phyloP scores from a whole-genome alignment of 2,329 filamentous ascomycete species.

The Fonsecaea monophora region DNA sequence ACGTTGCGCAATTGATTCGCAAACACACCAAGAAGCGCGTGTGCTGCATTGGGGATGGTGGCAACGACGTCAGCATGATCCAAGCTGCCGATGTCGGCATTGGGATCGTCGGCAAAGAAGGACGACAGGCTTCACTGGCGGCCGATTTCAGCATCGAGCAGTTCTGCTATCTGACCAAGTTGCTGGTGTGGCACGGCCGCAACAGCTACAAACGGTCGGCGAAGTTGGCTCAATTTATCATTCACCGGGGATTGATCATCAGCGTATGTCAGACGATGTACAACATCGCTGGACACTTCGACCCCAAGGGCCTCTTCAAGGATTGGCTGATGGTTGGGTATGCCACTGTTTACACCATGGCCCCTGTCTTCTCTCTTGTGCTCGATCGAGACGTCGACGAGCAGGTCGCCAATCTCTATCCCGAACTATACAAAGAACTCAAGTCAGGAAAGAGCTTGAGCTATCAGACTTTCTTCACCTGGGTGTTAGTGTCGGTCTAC shows the following conservation, averaged over 20 bases:
- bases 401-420: conserved; percentile 89
- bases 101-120: conserved; percentile 97
- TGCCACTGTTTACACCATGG: conserved; percentile 92
- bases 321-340: conserved; percentile 98
- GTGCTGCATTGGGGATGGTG: conserved; percentile 96
- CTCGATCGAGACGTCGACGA: conserved; percentile 96
- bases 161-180: conserved; percentile 91
- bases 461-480: conserved; percentile 94
- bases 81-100: conserved; percentile 97
- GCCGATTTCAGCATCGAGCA: conserved; percentile 97
- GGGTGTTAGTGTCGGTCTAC: conserved; percentile 94
- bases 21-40: conserved; percentile 92
- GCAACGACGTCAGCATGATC: conserved; percentile 99
- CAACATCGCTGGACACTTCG: conserved; percentile 88
- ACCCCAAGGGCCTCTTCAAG: conserved; percentile 92
- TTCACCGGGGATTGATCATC: conserved; percentile 95
- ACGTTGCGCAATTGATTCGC: conserved; percentile 88
- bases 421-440: conserved; percentile 97
- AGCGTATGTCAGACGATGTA: conserved; percentile 97
- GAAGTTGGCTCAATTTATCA: conserved; percentile 97
- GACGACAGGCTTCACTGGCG: conserved; percentile 88
- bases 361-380: conserved; percentile 89
- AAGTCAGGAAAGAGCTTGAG: conserved; percentile 84
- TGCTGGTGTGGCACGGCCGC: conserved; percentile 97
- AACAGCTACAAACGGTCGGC: conserved; percentile 97